Conservation (phyloP, 768 basidiomycete genomes). For the Hemileccinum impolitum region DNA sequence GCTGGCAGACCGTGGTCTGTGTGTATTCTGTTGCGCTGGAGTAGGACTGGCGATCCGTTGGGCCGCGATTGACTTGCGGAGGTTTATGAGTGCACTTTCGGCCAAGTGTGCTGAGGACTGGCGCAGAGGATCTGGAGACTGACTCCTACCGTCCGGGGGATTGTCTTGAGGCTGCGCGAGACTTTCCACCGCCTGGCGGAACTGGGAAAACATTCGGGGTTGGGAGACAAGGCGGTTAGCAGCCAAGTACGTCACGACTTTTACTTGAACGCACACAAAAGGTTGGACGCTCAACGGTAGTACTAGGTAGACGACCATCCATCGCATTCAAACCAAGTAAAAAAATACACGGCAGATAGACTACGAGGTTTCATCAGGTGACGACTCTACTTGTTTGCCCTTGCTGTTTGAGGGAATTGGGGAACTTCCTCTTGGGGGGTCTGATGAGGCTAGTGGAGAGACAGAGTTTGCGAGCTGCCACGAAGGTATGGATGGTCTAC, state of each 20-base stretch:
- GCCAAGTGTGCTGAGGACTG: constrained; percentile 53
- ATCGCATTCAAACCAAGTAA: not conserved
- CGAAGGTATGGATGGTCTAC: constrained; percentile 76
- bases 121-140: constrained; percentile 33
- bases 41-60: constrained; percentile 47
- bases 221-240: not conserved
- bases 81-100: constrained; percentile 54
- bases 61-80: constrained; percentile 59
- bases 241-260: no score
- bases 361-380: constrained; percentile 18
- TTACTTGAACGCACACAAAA: no score
- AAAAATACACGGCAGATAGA: constrained; percentile 1
- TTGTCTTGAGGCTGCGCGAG: constrained; percentile 50
- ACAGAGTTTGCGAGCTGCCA: constrained; percentile 74
- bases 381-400: constrained; percentile 51
- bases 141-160: constrained; percentile 31
- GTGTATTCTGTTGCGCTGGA: constrained; percentile 15
- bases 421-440: constrained; percentile 7
- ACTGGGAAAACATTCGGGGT: constrained; percentile 67
- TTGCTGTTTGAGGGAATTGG: constrained; percentile 42
- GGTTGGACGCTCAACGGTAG: no score
- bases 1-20: constrained; percentile 23
- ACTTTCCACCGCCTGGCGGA: constrained; percentile 70
- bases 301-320: no score
- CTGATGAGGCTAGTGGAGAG: constrained; percentile 5